These are phyloP conservation scores for Citrullus amarus DNA, from an alignment of 306 rosid species.

Conservation along the genomic window DNA sequence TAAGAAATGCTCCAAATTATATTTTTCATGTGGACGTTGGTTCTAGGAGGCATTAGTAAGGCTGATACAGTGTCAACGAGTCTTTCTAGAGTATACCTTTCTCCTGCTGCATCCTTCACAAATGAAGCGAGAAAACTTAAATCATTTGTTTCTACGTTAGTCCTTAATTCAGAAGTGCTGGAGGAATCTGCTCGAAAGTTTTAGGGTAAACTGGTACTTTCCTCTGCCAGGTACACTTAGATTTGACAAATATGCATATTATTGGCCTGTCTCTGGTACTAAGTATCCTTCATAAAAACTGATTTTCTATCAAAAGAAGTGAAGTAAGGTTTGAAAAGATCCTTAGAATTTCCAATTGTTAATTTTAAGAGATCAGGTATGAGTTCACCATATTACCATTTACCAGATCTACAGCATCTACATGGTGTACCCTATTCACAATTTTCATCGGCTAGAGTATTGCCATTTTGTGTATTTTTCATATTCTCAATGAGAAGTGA, in stretches of 20 bases:
- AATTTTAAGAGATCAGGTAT: not conserved
- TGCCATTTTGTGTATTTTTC: not conserved
- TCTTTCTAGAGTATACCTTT: not conserved
- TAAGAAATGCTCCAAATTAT: not conserved
- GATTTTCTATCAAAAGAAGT: not conserved
- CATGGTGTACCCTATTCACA: not conserved
- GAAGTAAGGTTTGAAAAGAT: not conserved
- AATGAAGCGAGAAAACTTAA: not conserved
- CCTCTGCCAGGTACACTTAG: not conserved
- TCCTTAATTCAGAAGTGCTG: not conserved
- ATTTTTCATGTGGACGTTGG: not conserved
- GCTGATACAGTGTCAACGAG: not conserved
- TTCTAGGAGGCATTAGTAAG: not conserved
- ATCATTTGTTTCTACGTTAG: not conserved
- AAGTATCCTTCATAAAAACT: not conserved
- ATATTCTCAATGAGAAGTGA: not conserved
- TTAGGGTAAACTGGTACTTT: not conserved
- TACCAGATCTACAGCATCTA: not conserved
- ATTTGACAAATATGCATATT: not conserved
- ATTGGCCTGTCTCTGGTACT: not conserved
- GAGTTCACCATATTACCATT: not conserved
- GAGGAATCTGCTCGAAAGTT: not conserved
- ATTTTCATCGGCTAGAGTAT: not conserved
- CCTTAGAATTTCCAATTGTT: not conserved
- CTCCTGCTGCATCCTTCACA: not conserved